Evolutionary conservation across 2,329 filamentous ascomycete genomes (phyloP).

Genomic region (Incumbomyces lentus): DNA sequence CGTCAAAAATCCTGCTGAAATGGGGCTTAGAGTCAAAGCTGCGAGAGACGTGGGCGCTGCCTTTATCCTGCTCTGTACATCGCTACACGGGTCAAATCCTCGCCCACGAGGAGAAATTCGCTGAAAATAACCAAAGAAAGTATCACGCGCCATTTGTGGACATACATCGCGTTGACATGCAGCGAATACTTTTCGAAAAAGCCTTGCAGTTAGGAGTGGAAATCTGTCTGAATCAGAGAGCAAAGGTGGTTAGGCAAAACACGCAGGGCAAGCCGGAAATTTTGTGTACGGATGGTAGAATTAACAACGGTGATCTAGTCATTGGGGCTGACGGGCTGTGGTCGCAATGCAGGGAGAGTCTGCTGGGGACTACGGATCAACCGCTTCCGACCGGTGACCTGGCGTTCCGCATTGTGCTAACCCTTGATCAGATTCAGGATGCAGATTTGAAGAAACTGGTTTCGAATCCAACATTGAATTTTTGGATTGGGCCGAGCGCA

Average conservation of each 20-base stretch:
- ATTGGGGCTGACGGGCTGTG: constrained; percentile 43
- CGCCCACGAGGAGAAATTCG: constrained; percentile 19
- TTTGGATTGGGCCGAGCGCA: constrained; percentile 44
- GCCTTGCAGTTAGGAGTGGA: constrained; percentile 32
- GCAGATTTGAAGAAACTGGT: constrained; percentile 38
- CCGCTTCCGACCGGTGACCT: constrained; percentile 46
- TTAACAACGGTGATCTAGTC: constrained; percentile 30
- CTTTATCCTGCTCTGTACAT: constrained; percentile 6
- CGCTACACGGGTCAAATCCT: constrained; percentile 9
- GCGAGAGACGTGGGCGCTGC: constrained; percentile 1
- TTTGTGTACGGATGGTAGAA: not conserved
- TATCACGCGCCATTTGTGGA: constrained; percentile 21
- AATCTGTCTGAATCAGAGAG: constrained; percentile 22
- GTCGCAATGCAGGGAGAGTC: constrained; percentile 33
- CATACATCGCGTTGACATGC: constrained; percentile 42
- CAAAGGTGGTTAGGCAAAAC: constrained; percentile 23
- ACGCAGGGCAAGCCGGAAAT: constrained; percentile 22
- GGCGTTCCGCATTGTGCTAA: constrained; percentile 45
- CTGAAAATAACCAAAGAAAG: constrained; percentile 31
- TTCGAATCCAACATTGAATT: constrained; percentile 39
- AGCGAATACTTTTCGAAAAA: constrained; percentile 33
- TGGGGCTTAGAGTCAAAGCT: constrained; percentile 12
- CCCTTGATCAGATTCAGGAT: constrained; percentile 38
- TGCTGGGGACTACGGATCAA: constrained; percentile 36
- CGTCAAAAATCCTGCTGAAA: constrained; percentile 13